A percentile compares a stretch with the other conserved stretches of the same genome.
These are phyloP conservation scores for Geranium rotundifolium DNA, from an alignment of 345 rosid species.

Conservation along the genomic window DNA sequence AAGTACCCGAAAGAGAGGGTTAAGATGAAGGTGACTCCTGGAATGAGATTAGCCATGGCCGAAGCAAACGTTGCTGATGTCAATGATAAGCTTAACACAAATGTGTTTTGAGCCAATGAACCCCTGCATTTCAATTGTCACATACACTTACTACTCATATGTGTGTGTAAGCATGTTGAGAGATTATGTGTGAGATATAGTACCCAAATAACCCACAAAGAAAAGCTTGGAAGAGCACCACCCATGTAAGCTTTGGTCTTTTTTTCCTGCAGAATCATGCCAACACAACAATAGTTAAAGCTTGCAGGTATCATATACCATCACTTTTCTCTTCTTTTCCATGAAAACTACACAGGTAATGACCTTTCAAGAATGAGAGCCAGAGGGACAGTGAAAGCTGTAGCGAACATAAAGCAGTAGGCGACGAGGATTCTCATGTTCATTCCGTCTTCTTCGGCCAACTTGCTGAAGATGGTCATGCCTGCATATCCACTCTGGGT, in stretches of 20 bases:
- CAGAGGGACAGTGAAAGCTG: neutral
- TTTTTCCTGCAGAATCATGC: conserved; percentile 18
- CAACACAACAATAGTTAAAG: neutral
- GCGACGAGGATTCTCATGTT: neutral
- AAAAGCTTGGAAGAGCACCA: conserved; percentile 27
- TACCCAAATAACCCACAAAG: conserved; percentile 45
- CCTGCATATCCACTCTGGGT: neutral
- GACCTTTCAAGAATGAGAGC: neutral
- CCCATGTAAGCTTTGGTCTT: conserved; percentile 44
- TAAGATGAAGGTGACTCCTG: conserved; percentile 38
- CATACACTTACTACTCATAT: neutral
- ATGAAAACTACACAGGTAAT: too few species aligned
- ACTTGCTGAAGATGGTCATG: neutral
- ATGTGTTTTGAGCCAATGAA: conserved; percentile 22
- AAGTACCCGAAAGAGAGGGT: conserved; percentile 34
- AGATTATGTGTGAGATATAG: conserved; percentile 1
- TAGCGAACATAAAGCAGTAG: neutral
- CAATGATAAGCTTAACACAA: conserved; percentile 28
- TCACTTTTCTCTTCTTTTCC: too few species aligned
- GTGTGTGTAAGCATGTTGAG: neutral
- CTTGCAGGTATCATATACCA: too few species aligned
- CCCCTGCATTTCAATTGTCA: conserved; percentile 14
- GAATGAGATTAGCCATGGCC: conserved; percentile 37
- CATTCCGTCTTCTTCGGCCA: neutral
- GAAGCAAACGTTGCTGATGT: conserved; percentile 46